Base-by-base conservation (phyloP, 345 rosid genomes). In the Salix koriyanagi region DNA sequence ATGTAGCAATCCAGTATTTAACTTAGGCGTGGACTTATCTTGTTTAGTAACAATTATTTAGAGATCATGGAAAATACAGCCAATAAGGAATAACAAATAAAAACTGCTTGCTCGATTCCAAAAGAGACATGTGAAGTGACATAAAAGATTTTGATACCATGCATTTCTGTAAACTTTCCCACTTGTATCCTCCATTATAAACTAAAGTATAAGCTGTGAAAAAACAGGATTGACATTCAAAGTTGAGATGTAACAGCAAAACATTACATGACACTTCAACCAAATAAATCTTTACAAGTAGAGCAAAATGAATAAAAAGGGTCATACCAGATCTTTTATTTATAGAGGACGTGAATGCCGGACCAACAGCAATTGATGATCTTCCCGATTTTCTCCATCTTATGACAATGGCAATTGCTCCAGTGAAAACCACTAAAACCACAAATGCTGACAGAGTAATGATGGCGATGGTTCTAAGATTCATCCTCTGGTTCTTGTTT, bases 361-460 rank as follows among this genome's bases (percentile, higher is more conserved):
- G 98, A 83, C 95, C 94, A 78, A 91, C 92, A 73, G 97, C 97
- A 86, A 81, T 91, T n/a, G 97, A 94, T 65, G 92, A 90, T 85
- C 88, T 91, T 81, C 96, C 91, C 83, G 77, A 77, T 81, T 85
- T 91, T 83, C 85, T 91, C 97, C 98, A 92, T 81, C 89, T 92
- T 75, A 90, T 70, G 46, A 90, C 78, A 79, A 94, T 60, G 75
- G 86, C 85, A 75, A 92, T 67, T 78, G 90, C 91, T 77, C 91
- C 98, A 86, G 88, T 76, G 61, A 92, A 78, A 83, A 94, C 93
- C 87, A 92, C 66, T 65, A 89, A 50, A 80, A 96, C 86, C 26
- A 92, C 99, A 76, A 96, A 88, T 73, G 92, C 91, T 61, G 99
- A 90, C 79, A 96, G 80, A 75, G 86, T 86, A 85, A 94, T 87